Percentiles rank a stretch among this genome's conserved stretches.
phyloP scores from a whole-genome alignment of 192 early-diverging fungal genomes.

The Coemansia sp. region DNA sequence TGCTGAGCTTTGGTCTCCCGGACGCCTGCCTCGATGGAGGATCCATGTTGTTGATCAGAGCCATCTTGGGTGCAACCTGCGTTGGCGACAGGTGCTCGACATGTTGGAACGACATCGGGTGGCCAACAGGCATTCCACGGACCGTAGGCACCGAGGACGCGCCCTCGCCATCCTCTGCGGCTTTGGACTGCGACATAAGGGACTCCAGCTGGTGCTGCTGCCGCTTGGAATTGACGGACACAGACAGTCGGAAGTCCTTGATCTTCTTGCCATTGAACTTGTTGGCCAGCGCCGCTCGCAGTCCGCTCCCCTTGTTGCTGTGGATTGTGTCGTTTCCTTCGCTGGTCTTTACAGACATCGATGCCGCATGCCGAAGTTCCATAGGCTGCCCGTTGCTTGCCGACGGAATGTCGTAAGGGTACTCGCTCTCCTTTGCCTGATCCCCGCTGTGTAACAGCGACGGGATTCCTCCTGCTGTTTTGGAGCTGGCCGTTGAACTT shows the following conservation, averaged over 20 bases:
- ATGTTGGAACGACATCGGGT: conserved; percentile 51
- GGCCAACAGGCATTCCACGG: conserved; percentile 43
- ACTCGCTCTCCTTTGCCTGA: conserved; percentile 3
- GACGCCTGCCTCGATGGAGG: neutral
- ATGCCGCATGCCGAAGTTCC: conserved; percentile 15
- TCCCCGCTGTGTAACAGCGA: conserved; percentile 7
- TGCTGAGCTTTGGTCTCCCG: conserved; percentile 11
- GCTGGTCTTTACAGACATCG: conserved; percentile 10
- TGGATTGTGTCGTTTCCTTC: conserved; percentile 11
- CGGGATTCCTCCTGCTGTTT: conserved; percentile 9
- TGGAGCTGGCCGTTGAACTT: conserved; percentile 4
- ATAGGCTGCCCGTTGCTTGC: conserved; percentile 38
- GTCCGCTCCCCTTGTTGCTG: conserved; percentile 30
- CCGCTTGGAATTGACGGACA: conserved; percentile 37
- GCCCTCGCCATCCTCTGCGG: conserved; percentile 13
- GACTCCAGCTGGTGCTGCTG: conserved; percentile 54
- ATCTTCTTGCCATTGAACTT: conserved; percentile 48
- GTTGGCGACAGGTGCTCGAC: conserved; percentile 53
- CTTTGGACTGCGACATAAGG: conserved; percentile 32
- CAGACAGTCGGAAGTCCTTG: conserved; percentile 32
- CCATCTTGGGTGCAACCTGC: conserved; percentile 38
- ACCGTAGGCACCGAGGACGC: conserved; percentile 25
- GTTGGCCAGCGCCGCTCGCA: conserved; percentile 42
- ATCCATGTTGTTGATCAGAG: conserved; percentile 29
- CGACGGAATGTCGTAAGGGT: conserved; percentile 44